Percentiles rank a stretch among this genome's conserved stretches.
phyloP scores from a whole-genome alignment of 1,284 basidiomycete genomes.

The Apiotrichum brassicae region DNA sequence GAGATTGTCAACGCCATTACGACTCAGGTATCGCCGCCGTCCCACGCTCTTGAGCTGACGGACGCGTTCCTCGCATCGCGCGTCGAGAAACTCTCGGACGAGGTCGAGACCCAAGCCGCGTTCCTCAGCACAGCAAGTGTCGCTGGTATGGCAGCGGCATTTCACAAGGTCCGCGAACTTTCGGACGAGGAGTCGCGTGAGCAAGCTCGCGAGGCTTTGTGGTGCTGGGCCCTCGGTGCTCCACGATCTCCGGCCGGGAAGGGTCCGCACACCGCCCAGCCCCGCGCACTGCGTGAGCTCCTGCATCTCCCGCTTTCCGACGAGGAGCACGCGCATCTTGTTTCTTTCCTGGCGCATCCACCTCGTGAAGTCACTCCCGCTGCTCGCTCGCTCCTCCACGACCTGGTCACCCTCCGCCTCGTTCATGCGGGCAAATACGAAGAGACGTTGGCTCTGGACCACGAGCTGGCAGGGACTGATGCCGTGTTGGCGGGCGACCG shows the following conservation, averaged over 20 bases:
- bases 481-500: conserved; percentile 35
- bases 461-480: conserved; percentile 47
- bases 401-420: conserved; percentile 71
- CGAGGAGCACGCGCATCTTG: conserved; percentile 37
- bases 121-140: conserved; percentile 24
- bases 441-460: conserved; percentile 68
- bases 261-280: conserved; percentile 25
- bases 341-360: conserved; percentile 37
- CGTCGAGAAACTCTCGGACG: conserved; percentile 1
- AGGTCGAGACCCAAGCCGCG: conserved; percentile 20
- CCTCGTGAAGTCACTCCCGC: conserved; percentile 51
- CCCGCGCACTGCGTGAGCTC: conserved; percentile 29
- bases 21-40: conserved; percentile 28
- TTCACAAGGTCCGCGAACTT: conserved; percentile 20
- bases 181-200: conserved; percentile 9
- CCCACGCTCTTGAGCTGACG: conserved; percentile 23
- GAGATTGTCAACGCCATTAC: conserved; percentile 30
- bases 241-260: conserved; percentile 23
- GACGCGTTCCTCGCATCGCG: conserved; percentile 22
- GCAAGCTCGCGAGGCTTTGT: conserved; percentile 26
- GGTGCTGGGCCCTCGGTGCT: conserved; percentile 37
- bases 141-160: conserved; percentile 24
- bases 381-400: conserved; percentile 61
- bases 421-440: conserved; percentile 67
- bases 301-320: conserved; percentile 37